Evolutionary conservation across 2,329 filamentous ascomycete species (phyloP).

Genomic region (Claviceps sp.): DNA sequence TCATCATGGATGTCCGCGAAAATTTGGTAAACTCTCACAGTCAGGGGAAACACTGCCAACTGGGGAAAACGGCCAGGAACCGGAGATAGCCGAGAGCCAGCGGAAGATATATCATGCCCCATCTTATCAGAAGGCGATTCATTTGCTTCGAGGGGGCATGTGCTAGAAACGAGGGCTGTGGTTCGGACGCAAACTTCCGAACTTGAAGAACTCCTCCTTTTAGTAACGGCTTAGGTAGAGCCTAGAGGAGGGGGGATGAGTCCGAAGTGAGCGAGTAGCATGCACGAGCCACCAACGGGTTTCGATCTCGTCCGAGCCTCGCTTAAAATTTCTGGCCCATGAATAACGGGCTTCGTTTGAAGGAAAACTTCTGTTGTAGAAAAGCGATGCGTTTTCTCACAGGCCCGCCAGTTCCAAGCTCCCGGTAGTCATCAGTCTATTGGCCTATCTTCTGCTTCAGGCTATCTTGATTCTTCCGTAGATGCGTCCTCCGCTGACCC

Average conservation of each 20-base stretch:
- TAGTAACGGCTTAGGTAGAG: no score
- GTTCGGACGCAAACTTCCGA: neutral
- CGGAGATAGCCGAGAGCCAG: neutral
- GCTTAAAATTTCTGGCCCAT: neutral
- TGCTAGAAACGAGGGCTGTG: neutral
- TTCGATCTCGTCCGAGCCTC: neutral
- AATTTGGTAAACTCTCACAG: no score
- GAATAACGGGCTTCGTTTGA: neutral
- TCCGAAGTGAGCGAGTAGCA: neutral
- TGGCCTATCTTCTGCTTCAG: neutral
- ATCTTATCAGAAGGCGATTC: neutral
- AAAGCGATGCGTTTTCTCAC: neutral
- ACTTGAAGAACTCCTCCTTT: neutral
- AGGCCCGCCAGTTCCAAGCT: neutral
- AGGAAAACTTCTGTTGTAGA: neutral
- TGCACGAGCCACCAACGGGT: conserved; percentile 2
- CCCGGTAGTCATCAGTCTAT: neutral
- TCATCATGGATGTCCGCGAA: neutral
- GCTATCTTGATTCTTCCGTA: neutral
- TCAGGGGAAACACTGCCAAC: neutral
- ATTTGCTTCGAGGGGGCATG: neutral
- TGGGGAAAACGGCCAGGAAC: neutral
- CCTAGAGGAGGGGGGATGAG: neutral
- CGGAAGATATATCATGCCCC: neutral
- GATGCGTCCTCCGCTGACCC: neutral